These are phyloP conservation scores for Ogataea neopini DNA, from an alignment of 805 yeast genomes.

Conservation along the genomic window DNA sequence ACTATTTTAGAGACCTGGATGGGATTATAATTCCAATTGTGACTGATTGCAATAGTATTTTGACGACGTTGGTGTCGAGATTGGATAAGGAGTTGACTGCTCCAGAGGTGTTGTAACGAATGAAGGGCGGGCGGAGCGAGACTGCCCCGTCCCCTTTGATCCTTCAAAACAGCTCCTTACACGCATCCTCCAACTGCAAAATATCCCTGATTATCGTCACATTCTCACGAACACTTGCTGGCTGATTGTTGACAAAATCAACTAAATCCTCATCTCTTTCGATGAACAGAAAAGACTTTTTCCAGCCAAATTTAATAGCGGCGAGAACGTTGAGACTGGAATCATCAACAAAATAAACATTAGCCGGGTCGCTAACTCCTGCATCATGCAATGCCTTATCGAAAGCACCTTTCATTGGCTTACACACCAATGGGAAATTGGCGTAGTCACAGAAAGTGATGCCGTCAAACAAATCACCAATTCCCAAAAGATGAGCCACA, in stretches of 20 bases:
- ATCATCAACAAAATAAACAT: conserved; percentile 83
- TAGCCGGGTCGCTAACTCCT: conserved; percentile 48
- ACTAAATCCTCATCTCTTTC: conserved; percentile 63
- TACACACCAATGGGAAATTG: conserved; percentile 70
- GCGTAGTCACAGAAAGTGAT: conserved; percentile 89
- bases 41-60: conserved; percentile 23
- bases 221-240: conserved; percentile 40
- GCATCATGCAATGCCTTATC: conserved; percentile 65
- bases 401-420: conserved; percentile 80
- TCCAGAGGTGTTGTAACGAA: conserved; percentile 12
- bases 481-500: conserved; percentile 74
- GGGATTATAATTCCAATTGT: conserved; percentile 22
- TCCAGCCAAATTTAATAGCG: conserved; percentile 72
- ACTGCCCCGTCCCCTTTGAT: too few species aligned
- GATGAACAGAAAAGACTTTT: conserved; percentile 67
- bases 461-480: conserved; percentile 95
- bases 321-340: conserved; percentile 76
- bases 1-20: conserved; percentile 21
- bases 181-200: conserved; percentile 51
- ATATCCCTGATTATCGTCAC: conserved; percentile 58
- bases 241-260: conserved; percentile 34
- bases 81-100: conserved; percentile 21
- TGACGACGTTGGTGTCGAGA: conserved; percentile 19
- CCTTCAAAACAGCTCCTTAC: conserved; percentile 51
- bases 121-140: too few species aligned